phyloP scores from a whole-genome alignment of 768 basidiomycete genomes.

The Punctularia strigosozonata region DNA sequence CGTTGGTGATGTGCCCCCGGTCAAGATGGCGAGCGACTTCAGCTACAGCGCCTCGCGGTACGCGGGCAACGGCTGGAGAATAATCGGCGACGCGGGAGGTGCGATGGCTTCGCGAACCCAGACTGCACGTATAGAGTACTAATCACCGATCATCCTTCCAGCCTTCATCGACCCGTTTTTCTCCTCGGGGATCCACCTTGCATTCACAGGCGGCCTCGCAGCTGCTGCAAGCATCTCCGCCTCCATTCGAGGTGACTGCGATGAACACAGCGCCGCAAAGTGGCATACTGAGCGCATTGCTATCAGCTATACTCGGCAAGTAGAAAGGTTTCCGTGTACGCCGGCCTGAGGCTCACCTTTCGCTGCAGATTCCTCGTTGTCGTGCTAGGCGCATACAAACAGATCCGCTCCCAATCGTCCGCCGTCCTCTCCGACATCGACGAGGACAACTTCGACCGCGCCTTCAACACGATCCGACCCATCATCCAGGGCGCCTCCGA shows the following conservation, averaged over 20 bases:
- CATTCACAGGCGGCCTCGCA: constrained; percentile 34
- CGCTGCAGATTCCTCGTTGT: constrained; percentile 12
- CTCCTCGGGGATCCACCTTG: constrained; percentile 43
- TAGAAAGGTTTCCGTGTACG: background rate
- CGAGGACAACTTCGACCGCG: constrained; percentile 31
- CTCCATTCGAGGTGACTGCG: constrained; percentile 32
- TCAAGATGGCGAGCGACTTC: constrained; percentile 22
- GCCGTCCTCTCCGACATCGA: constrained; percentile 29
- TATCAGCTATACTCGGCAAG: constrained; percentile 35
- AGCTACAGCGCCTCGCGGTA: constrained; percentile 22
- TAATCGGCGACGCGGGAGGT: constrained; percentile 28
- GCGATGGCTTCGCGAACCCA: constrained; percentile 2
- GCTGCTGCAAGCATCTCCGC: constrained; percentile 39
- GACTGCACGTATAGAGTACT: too few species aligned
- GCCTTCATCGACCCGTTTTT: constrained; percentile 58
- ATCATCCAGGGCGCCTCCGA: constrained; percentile 77
- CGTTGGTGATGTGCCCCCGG: background rate
- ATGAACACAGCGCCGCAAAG: constrained; percentile 25
- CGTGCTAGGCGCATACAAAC: constrained; percentile 28
- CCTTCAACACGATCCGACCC: constrained; percentile 30
- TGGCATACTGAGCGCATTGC: constrained; percentile 35
- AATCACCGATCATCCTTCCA: constrained; percentile 8
- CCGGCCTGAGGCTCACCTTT: background rate
- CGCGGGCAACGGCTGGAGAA: constrained; percentile 21
- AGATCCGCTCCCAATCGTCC: constrained; percentile 27